A percentile compares a stretch with the other conserved stretches of the same genome.
Evolutionary conservation across 1,139 yeast species (phyloP).

Genomic region (Saccharomycopsis hybrid): DNA sequence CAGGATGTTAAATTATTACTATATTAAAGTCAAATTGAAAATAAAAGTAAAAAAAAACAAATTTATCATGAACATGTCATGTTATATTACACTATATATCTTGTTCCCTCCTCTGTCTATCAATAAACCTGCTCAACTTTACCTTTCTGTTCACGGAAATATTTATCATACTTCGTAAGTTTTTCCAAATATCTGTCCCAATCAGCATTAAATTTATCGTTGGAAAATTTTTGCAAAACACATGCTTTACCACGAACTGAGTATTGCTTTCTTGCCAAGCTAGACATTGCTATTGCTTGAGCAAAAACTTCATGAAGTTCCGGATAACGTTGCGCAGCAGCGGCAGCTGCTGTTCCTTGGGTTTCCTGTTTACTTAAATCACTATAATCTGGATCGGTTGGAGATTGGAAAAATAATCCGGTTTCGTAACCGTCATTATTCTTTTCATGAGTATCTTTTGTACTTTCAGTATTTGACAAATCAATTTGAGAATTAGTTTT

Average conservation of each 20-base stretch:
- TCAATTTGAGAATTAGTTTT: conserved; percentile 27
- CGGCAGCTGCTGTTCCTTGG: too few species aligned
- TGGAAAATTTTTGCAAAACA: conserved; percentile 60
- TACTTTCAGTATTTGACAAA: conserved; percentile 22
- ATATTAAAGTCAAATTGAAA: too few species aligned
- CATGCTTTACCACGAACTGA: conserved; percentile 47
- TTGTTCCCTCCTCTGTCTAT: too few species aligned
- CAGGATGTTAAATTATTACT: too few species aligned
- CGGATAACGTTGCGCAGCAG: conserved; percentile 28
- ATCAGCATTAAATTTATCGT: conserved; percentile 47
- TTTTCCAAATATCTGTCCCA: conserved; percentile 50
- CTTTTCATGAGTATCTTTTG: conserved; percentile 22
- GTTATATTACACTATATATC: too few species aligned
- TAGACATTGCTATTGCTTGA: conserved; percentile 35
- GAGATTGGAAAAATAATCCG: conserved; percentile 71
- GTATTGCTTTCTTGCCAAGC: conserved; percentile 35
- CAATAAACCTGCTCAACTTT: conserved; percentile 26
- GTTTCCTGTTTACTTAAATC: conserved; percentile 23
- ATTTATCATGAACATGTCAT: too few species aligned
- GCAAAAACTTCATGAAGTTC: conserved; percentile 41
- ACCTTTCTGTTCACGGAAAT: conserved; percentile 34
- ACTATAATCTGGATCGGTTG: conserved; percentile 53
- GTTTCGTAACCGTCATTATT: conserved; percentile 33
- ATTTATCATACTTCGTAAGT: conserved; percentile 36
- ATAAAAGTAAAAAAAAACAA: too few species aligned